Evolutionary conservation across 352 stramenopile species (phyloP).

Genomic region (Globisporangium parvum): DNA sequence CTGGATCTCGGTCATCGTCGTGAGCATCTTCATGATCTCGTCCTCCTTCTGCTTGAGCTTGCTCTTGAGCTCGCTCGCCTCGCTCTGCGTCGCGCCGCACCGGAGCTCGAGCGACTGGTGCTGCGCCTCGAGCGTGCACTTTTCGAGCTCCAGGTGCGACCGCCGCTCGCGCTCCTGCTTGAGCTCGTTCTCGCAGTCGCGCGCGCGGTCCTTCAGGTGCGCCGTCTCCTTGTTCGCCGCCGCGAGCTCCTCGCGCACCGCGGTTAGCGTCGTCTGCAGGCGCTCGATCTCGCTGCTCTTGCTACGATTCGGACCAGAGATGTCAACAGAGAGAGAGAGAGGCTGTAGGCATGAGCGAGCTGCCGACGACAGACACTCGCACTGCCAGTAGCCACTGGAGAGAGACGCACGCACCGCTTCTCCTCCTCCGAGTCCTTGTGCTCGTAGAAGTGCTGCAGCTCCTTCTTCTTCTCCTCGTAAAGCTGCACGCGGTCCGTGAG

Average conservation of each 20-base stretch:
- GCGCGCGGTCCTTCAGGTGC: constrained; percentile 33
- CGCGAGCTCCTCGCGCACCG: constrained; percentile 43
- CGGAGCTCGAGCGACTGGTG: constrained; percentile 49
- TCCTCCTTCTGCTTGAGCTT: constrained; percentile 65
- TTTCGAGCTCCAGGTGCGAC: constrained; percentile 52
- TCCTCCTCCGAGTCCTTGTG: constrained; percentile 50
- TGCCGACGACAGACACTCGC: not conserved
- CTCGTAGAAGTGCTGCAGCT: constrained; percentile 56
- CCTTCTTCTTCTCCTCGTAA: constrained; percentile 65
- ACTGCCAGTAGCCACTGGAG: not conserved
- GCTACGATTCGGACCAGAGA: constrained; percentile 9
- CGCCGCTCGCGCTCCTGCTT: constrained; percentile 49
- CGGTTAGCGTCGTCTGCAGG: constrained; percentile 41
- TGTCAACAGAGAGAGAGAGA: not conserved
- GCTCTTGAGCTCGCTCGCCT: constrained; percentile 43
- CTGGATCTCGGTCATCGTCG: constrained; percentile 70
- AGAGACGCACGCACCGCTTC: constrained; percentile 19
- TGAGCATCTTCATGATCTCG: constrained; percentile 58
- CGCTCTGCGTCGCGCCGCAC: constrained; percentile 22
- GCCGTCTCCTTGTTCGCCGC: constrained; percentile 43
- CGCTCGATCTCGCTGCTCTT: constrained; percentile 51
- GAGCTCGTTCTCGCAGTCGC: constrained; percentile 34
- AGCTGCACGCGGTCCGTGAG: constrained; percentile 41
- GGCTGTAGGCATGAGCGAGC: not conserved
- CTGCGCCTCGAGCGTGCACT: constrained; percentile 52